Percentiles rank a stretch among this genome's conserved stretches.
Conservation (phyloP, 2,329 filamentous ascomycete genomes). For the Emergomyces orientalis region DNA sequence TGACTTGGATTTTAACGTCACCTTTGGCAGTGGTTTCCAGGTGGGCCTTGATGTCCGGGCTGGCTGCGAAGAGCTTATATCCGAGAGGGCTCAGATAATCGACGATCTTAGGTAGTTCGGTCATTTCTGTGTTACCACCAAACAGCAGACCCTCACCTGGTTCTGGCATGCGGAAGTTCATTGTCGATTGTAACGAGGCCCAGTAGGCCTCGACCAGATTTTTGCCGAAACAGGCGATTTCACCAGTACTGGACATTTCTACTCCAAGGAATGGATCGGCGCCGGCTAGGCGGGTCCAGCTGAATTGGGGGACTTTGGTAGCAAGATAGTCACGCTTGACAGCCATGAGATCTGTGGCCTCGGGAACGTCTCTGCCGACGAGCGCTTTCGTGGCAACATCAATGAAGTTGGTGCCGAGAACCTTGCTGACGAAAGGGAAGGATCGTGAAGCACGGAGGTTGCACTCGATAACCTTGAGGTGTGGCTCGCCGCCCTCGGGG, state of each 20-base stretch:
- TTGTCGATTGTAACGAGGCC: constrained; percentile 88
- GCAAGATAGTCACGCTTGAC: constrained; percentile 84
- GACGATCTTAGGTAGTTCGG: constrained; percentile 66
- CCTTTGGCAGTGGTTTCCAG: constrained; percentile 63
- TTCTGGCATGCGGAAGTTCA: constrained; percentile 98
- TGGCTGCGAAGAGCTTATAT: constrained; percentile 89
- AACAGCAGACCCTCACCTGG: constrained; percentile 92
- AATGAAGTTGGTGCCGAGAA: constrained; percentile 93
- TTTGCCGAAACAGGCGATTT: constrained; percentile 98
- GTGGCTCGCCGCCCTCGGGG: constrained; percentile 62
- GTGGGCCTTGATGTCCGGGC: constrained; percentile 69
- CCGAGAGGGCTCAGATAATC: constrained; percentile 80
- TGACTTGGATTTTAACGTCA: constrained; percentile 68
- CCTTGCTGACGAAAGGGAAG: constrained; percentile 97
- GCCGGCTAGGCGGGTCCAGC: constrained; percentile 93
- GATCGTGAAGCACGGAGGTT: constrained; percentile 95
- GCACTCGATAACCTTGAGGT: constrained; percentile 94
- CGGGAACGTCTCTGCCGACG: constrained; percentile 72
- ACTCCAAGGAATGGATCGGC: constrained; percentile 96
- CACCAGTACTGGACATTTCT: constrained; percentile 93
- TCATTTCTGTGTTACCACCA: constrained; percentile 63
- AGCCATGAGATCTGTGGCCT: constrained; percentile 79
- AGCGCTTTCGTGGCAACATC: constrained; percentile 90
- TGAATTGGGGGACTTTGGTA: constrained; percentile 98
- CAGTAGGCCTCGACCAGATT: constrained; percentile 95